A percentile compares a stretch with the other conserved stretches of the same genome.
Evolutionary conservation across 108 stramenopile genomes (phyloP).

Genomic region (Halocafeteria seosinensis): DNA sequence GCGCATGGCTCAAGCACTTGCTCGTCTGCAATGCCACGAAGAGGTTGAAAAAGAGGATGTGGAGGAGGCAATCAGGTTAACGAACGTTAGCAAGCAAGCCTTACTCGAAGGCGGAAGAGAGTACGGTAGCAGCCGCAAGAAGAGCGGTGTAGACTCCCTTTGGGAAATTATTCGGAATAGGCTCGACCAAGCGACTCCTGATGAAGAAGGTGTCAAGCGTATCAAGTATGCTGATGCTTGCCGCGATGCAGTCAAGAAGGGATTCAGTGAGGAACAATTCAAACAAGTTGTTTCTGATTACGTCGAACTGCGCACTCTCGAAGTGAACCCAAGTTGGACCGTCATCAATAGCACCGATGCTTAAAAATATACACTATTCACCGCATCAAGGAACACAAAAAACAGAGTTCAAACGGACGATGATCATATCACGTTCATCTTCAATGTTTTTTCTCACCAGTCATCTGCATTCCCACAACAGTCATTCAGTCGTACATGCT

Average conservation of each 20-base stretch:
- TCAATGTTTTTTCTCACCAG: too few species aligned
- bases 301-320: conserved; percentile 50
- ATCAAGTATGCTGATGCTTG: background rate
- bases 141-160: too few species aligned
- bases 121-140: conserved; percentile 41
- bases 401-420: too few species aligned
- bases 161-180: conserved; percentile 19
- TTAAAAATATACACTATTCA: too few species aligned
- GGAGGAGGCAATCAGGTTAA: conserved; percentile 80
- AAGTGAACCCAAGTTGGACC: conserved; percentile 51
- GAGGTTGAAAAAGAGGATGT: conserved; percentile 84
- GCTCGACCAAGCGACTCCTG: conserved; percentile 2
- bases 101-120: conserved; percentile 17
- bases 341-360: too few species aligned
- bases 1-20: conserved; percentile 76
- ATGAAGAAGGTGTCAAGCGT: conserved; percentile 19
- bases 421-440: too few species aligned
- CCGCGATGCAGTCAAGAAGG: too few species aligned
- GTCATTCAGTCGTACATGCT: too few species aligned
- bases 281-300: conserved; percentile 61
- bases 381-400: too few species aligned
- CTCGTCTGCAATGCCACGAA: conserved; percentile 75
- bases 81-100: conserved; percentile 47
- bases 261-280: conserved; percentile 63
- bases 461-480: too few species aligned